Base-by-base conservation (phyloP, 1,284 basidiomycete genomes). In the Microbotryum silenes-acaulis region DNA sequence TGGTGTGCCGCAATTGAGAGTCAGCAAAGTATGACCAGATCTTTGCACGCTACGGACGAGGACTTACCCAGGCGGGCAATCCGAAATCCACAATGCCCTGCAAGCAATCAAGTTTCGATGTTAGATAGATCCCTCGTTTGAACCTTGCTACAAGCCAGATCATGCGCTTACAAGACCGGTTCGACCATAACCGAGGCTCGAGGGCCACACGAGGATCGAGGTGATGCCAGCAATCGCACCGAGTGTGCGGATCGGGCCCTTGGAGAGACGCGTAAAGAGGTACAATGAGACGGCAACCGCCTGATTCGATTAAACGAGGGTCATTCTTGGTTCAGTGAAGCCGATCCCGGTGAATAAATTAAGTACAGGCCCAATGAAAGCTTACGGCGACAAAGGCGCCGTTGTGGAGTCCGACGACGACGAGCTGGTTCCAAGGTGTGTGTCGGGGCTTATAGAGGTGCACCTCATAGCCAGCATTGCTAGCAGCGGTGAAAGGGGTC, bases 11-110 rank as follows among this genome's bases (percentile, higher is more conserved):
- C 20, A 23, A 25, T 33, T 7, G 51, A 23, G 25, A n/a, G n/a
- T 29, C n/a, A 53, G n/a, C 25, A 53, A 53, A 16, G 14, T 42
- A 12, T 42, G 37, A 42, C 18, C 18, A 10, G 29, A n/a, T 6
- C 16, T 33, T n/a, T 1, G 14, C 20, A 12, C 31, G 31, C 31
- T 31, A 8, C 1, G 8, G 31, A 23, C 16, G 14, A 23, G 33
- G 12, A 27, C 56, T 25, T 9, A 49, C 47, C 47, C 25, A 42
- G 12, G 47, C 47, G 21, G 47, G 47, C 56, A 57, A 50, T 6
- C 45, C 56, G 8, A 50, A 57, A 37, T 57, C 56, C 21, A 48
- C 21, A 5, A 57, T 57, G 20, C 56, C 29, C 56, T 57, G 56
- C n/a, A 37, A n/a, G 10, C 4, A 23, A 4, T n/a, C 9, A 18